These are phyloP conservation scores for Neonectria neomacrospora DNA, from an alignment of 2,329 filamentous ascomycete genomes.

Conservation along the genomic window DNA sequence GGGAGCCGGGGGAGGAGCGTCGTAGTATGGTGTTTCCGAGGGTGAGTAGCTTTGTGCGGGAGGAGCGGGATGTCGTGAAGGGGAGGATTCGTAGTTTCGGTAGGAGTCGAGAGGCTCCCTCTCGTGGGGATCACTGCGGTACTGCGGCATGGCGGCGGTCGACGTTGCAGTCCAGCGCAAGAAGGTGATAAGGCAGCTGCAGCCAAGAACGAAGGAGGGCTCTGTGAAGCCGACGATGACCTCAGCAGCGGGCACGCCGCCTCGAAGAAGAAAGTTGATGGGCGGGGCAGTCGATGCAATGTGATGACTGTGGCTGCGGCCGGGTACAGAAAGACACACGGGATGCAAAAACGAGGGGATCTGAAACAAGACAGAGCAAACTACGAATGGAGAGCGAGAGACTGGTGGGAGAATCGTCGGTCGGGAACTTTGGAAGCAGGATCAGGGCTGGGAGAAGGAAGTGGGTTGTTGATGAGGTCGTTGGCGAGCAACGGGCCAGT, in stretches of 20 bases:
- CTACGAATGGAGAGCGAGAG: slow-evolving; percentile 21
- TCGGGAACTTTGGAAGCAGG: slow-evolving; percentile 11
- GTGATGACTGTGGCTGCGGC: slow-evolving; percentile 19
- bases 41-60: slow-evolving; percentile 40
- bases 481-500: slow-evolving; percentile 36
- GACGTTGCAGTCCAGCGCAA: slow-evolving; percentile 29
- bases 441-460: slow-evolving; percentile 25
- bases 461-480: slow-evolving; percentile 38
- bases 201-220: slow-evolving; percentile 22
- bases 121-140: slow-evolving; percentile 49
- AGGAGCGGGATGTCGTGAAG: slow-evolving; percentile 35
- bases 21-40: slow-evolving; percentile 43
- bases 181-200: slow-evolving; percentile 16
- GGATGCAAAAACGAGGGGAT: slow-evolving; percentile 22
- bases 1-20: slow-evolving; percentile 30
- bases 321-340: slow-evolving; percentile 25
- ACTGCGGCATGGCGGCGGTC: slow-evolving; percentile 47
- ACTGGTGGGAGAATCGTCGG: slow-evolving; percentile 21
- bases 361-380: slow-evolving; percentile 32
- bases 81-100: slow-evolving; percentile 41
- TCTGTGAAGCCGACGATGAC: slow-evolving; percentile 32
- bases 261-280: slow-evolving; percentile 21
- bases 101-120: slow-evolving; percentile 50
- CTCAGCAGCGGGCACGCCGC: slow-evolving; percentile 40
- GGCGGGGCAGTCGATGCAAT: background rate